These are phyloP conservation scores for Fusarium siculi DNA, from an alignment of 2,329 filamentous ascomycete species.

Conservation along the genomic window DNA sequence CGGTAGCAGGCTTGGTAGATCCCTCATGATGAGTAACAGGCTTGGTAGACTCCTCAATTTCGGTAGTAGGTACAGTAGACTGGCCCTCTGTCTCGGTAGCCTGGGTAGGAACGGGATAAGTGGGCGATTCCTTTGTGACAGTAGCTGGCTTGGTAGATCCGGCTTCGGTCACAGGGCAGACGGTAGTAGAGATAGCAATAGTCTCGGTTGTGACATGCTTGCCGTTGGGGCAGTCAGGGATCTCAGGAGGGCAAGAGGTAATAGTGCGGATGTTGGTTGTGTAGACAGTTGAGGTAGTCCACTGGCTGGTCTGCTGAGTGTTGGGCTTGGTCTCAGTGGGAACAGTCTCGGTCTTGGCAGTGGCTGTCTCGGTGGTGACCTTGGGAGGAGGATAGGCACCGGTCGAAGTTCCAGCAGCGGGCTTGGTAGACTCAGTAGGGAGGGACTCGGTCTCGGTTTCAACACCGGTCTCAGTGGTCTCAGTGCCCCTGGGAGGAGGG, in stretches of 20 bases:
- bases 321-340: background rate
- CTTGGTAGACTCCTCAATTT: background rate
- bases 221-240: constrained; percentile 32
- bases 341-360: background rate
- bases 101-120: constrained; percentile 1
- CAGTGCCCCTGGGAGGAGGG: background rate
- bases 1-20: constrained; percentile 13
- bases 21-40: constrained; percentile 1
- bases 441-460: background rate
- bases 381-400: constrained; percentile 6
- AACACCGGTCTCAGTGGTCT: background rate
- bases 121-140: background rate
- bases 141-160: constrained; percentile 10
- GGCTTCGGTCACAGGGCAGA: constrained; percentile 36
- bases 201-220: constrained; percentile 36
- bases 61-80: background rate
- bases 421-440: background rate
- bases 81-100: constrained; percentile 6
- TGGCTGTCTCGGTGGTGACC: background rate
- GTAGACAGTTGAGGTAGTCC: constrained; percentile 34
- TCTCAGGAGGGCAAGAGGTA: constrained; percentile 31
- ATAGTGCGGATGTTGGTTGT: constrained; percentile 39
- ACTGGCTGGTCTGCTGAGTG: constrained; percentile 9
- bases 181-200: constrained; percentile 36
- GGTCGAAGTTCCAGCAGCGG: background rate